These are phyloP conservation scores for Alternaria sp. DNA, from an alignment of 2,329 filamentous ascomycete species.

Conservation along the genomic window DNA sequence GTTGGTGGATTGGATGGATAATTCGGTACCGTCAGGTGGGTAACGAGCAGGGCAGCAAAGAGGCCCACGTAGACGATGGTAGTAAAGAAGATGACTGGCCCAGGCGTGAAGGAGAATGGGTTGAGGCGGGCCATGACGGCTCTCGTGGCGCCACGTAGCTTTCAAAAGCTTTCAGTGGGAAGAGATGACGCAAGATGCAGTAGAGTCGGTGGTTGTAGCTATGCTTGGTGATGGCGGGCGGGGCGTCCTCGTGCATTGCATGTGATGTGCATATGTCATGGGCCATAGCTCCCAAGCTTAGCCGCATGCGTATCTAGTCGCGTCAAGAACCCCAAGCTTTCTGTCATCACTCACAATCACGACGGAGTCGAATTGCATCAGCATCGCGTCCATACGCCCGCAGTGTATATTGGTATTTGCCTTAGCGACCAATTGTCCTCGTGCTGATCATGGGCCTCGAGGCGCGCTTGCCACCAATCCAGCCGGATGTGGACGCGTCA, in stretches of 20 bases:
- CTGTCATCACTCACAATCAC: background rate
- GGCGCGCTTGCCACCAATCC: background rate
- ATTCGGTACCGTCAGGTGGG: slow-evolving; percentile 77
- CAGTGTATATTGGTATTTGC: background rate
- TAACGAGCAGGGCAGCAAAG: slow-evolving; percentile 71
- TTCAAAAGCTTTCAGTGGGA: slow-evolving; percentile 10
- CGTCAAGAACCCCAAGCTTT: background rate
- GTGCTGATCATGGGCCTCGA: background rate
- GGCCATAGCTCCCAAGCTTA: slow-evolving; percentile 24
- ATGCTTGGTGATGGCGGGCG: slow-evolving; percentile 8
- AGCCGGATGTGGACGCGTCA: background rate
- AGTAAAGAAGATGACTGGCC: slow-evolving; percentile 81
- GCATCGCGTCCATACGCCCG: background rate
- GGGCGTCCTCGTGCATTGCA: slow-evolving; percentile 12
- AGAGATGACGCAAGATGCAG: slow-evolving; percentile 12
- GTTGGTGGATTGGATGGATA: slow-evolving; percentile 62
- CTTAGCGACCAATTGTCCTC: accelerated
- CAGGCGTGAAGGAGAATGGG: slow-evolving; percentile 76
- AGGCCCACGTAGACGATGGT: slow-evolving; percentile 79
- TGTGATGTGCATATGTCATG: slow-evolving; percentile 4
- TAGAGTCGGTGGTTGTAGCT: slow-evolving; percentile 12
- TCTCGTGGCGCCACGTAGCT: slow-evolving; percentile 16
- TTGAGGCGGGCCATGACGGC: slow-evolving; percentile 46
- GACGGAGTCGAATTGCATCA: background rate
- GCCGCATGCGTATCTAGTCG: slow-evolving; percentile 1